Percentiles rank a stretch among this genome's conserved stretches.
These are phyloP conservation scores for Acorus calamus DNA, from an alignment of 106 monocot genomes.

Conservation along the genomic window DNA sequence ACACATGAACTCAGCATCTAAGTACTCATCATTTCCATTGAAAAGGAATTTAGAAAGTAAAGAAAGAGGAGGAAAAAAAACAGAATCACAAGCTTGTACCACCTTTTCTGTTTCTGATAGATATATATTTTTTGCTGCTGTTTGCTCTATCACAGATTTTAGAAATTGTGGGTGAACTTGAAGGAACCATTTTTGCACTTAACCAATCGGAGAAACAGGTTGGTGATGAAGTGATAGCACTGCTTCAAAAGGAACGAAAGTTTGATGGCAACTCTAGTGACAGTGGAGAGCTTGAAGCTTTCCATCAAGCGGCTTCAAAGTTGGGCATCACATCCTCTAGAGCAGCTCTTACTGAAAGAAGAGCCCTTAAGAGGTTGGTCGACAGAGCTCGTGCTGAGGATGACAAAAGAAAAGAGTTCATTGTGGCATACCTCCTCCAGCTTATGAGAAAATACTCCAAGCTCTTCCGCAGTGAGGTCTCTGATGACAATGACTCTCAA, in stretches of 20 bases:
- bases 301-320: slow-evolving; percentile 50
- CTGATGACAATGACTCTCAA: slow-evolving; percentile 54
- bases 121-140: not conserved
- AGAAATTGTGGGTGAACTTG: slow-evolving; percentile 52
- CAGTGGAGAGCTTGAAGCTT: slow-evolving; percentile 48
- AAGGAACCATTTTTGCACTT: slow-evolving; percentile 43
- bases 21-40: no score
- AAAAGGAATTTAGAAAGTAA: no score
- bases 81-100: no score
- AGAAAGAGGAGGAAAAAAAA: no score
- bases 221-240: slow-evolving; percentile 54
- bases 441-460: slow-evolving; percentile 88
- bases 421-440: slow-evolving; percentile 47
- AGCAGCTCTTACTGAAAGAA: slow-evolving; percentile 72
- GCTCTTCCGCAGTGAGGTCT: slow-evolving; percentile 45
- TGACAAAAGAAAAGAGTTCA: slow-evolving; percentile 68
- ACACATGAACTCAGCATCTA: no score
- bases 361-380: slow-evolving; percentile 73
- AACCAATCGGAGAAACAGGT: slow-evolving; percentile 54
- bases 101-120: no score
- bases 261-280: slow-evolving; percentile 21
- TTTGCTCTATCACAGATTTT: slow-evolving; percentile 33
- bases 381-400: slow-evolving; percentile 60
- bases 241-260: slow-evolving; percentile 57
- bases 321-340: slow-evolving; percentile 72